These are phyloP conservation scores for Patellifolia procumbens DNA, from an alignment of 179 eudicot species.

Conservation along the genomic window DNA sequence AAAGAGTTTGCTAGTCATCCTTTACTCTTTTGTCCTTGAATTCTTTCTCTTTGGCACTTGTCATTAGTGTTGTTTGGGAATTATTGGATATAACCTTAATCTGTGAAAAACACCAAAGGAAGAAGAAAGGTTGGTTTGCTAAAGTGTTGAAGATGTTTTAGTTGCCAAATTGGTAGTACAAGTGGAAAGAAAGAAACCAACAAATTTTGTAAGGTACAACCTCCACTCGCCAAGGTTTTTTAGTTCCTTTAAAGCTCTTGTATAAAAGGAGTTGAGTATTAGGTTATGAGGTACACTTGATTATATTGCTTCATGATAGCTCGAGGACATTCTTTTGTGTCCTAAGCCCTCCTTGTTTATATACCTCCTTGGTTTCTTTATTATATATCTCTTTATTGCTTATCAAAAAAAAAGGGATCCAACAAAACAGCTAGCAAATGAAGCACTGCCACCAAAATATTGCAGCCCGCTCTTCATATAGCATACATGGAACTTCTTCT, in stretches of 20 bases:
- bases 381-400: not conserved
- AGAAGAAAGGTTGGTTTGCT: not conserved
- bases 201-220: not conserved
- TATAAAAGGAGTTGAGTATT: not conserved
- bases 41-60: not conserved
- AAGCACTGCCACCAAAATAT: not conserved
- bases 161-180: not conserved
- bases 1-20: not conserved
- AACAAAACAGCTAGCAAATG: not conserved
- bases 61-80: not conserved
- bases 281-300: not conserved
- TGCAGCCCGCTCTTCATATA: not conserved
- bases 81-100: not conserved
- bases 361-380: not conserved
- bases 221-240: not conserved
- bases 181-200: not conserved
- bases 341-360: not conserved
- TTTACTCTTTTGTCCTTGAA: not conserved
- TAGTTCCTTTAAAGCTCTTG: not conserved
- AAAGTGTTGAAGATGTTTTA: not conserved
- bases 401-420: no score
- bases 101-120: not conserved
- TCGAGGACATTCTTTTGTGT: not conserved
- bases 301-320: not conserved
- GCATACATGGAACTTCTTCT: not conserved